Evolutionary conservation across 2,329 filamentous ascomycete species (phyloP), one percentile per base, ranked within the genome.

Genomic region (Neobulgaria alba): DNA sequence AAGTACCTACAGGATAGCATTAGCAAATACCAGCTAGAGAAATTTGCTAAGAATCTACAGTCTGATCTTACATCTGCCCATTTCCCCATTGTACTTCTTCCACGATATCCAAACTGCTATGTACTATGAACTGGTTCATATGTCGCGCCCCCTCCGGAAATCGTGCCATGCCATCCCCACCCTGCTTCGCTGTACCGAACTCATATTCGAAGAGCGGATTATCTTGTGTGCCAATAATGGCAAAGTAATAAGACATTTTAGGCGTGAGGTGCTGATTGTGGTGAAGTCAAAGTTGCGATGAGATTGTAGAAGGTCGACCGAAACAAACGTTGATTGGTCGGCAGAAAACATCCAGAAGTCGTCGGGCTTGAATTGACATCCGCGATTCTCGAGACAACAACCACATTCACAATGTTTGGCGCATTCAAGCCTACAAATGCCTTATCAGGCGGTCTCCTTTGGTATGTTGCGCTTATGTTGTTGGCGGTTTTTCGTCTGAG

Each of bases 231-330:
- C 89, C 92, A 63, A 98, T 79, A 54, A 98, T 95, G 60, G 85
- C 85, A 67, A 98, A 96, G 71, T 95, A 95, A 73, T 96, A 98
- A 46, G 89, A 95, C 92, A 96, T 96, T 50, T 71, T 33, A 33
- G 33, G 39, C 21, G 37, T 35, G 29, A 19, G 19, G 17, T 39
- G n/a, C 21, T 12, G 38, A 15, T 39, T 35, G 33, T 39, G 38
- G 38, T 38, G 41, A 9, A 31, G 31, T 45, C 30, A 21, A 19
- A 26, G 33, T 16, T 8, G 30, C 7, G 15, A n/a, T 35, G 33
- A 19, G 33, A 10, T 35, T 34, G 42, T 38, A 34, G 29, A 38
- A 38, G 37, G 32, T 34, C 29, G 36, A 33, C 21, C 8, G 47
- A 45, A 33, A 47, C 19, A 47, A 29, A 20, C 18, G 39, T 31